Evolutionary conservation across 805 yeast genomes (phyloP), one percentile per base, ranked within the genome.

Genomic region (Yarrowia deformans): DNA sequence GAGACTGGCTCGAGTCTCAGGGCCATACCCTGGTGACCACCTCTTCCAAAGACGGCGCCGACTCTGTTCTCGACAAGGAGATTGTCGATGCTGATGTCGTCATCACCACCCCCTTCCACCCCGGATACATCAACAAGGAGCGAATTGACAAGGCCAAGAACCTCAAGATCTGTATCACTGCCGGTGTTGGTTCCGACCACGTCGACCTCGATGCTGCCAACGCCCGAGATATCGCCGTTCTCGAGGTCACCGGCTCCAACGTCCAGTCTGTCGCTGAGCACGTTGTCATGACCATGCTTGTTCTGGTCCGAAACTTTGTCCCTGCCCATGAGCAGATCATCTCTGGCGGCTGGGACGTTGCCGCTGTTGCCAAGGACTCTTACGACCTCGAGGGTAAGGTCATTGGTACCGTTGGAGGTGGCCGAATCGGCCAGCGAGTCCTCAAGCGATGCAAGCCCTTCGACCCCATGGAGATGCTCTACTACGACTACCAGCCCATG

Each of bases 81-180:
- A 49, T 49, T 32, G 54, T 49, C 14, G 54, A 49, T 12, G 54
- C 54, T 9, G 54, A 49, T 3, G 37, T 49, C 16, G 54, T 49
- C 54, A 49, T 49, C 54, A 49, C 54, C 39, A 49, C 54, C 54
- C 54, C 54, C 54, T 49, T 49, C 54, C 54, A 49, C 39, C 54
- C 54, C 14, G 54, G 37, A 7, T 49, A 49, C 54, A 49, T 49
- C 54, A 49, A 2, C 54, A 29, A 32, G 39, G 54, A 49, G 54
- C 37, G 54, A 49, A 49, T 49, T 7, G 54, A 29, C 54, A 49
- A 49, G 54, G 54, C 54, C 54, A 49, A 49, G 54, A 49, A 49
- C 18, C 54, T 49, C 54, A 49, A 49, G 54, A 49, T 49, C 19
- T 49, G 54, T 9, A n/a, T 49, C 19, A 49, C 54, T 32, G 54